Conservation (phyloP, 768 basidiomycete genomes). For the Podaxis rugospora region DNA sequence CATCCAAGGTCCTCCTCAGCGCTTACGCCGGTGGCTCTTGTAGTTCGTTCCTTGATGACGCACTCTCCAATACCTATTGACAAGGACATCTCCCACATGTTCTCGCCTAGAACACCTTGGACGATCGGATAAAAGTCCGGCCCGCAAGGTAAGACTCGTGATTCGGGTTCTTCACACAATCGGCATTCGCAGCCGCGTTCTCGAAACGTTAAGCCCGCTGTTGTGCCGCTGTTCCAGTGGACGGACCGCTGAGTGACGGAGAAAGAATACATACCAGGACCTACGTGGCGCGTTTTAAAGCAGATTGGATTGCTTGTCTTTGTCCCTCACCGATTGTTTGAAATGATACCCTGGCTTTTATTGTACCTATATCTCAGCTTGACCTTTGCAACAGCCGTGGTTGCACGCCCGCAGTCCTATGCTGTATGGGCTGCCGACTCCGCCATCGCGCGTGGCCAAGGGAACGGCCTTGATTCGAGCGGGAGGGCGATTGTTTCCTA, state of each 20-base stretch:
- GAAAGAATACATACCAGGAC: background rate
- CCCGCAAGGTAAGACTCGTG: background rate
- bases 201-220: too few species aligned
- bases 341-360: background rate
- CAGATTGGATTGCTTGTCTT: background rate
- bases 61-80: too few species aligned
- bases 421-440: slow-evolving; percentile 44
- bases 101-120: background rate
- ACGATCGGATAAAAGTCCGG: background rate
- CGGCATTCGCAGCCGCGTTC: background rate
- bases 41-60: too few species aligned
- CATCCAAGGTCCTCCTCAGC: too few species aligned
- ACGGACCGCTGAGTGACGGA: background rate
- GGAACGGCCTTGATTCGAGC: slow-evolving; percentile 31
- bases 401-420: slow-evolving; percentile 32
- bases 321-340: too few species aligned
- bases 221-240: background rate
- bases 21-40: too few species aligned
- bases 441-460: slow-evolving; percentile 37
- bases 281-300: background rate
- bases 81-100: background rate
- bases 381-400: background rate
- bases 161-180: background rate
- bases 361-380: background rate
- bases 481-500: slow-evolving; percentile 34